Evolutionary conservation across 116 monocot species (phyloP).

Genomic region (Posidonia oceanica): DNA sequence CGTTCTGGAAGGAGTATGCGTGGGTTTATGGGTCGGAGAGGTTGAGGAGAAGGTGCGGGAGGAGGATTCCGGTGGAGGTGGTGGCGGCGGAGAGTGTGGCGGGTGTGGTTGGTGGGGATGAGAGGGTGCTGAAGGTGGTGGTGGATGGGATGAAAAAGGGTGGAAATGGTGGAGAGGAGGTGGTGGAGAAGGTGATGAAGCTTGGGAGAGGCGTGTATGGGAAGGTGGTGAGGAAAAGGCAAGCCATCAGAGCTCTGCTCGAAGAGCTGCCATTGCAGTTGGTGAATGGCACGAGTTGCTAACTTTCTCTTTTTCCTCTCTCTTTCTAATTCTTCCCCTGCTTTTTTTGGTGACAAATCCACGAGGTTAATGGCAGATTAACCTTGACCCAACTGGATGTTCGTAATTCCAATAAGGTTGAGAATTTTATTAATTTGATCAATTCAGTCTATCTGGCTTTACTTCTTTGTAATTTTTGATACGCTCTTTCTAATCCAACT

Average conservation of each 20-base stretch:
- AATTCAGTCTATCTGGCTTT: too few relatives aligned
- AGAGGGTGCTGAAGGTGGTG: constrained; percentile 53
- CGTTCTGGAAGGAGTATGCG: constrained; percentile 50
- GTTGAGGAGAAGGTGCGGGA: constrained; percentile 37
- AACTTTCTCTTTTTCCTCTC: too few relatives aligned
- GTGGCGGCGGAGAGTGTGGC: constrained; percentile 36
- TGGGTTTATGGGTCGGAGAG: constrained; percentile 40
- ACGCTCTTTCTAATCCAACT: too few relatives aligned
- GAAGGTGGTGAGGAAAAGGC: constrained; percentile 51
- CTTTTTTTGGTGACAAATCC: too few relatives aligned
- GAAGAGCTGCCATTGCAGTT: not conserved
- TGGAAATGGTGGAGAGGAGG: constrained; percentile 9
- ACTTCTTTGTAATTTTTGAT: too few relatives aligned
- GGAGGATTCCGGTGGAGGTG: constrained; percentile 27
- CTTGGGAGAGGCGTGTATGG: constrained; percentile 62
- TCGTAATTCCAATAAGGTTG: too few relatives aligned
- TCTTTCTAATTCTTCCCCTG: too few relatives aligned
- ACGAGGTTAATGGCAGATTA: too few relatives aligned
- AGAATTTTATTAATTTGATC: too few relatives aligned
- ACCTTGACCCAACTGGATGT: too few relatives aligned
- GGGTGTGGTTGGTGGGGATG: constrained; percentile 54
- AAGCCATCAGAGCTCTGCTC: constrained; percentile 37
- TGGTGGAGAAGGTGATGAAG: constrained; percentile 51
- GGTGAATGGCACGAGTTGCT: too few relatives aligned
- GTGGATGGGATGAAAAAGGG: constrained; percentile 10